Percentiles rank a stretch among this genome's conserved stretches.
phyloP scores from a whole-genome alignment of 352 stramenopile species.

The Phytophthora pluvialis region DNA sequence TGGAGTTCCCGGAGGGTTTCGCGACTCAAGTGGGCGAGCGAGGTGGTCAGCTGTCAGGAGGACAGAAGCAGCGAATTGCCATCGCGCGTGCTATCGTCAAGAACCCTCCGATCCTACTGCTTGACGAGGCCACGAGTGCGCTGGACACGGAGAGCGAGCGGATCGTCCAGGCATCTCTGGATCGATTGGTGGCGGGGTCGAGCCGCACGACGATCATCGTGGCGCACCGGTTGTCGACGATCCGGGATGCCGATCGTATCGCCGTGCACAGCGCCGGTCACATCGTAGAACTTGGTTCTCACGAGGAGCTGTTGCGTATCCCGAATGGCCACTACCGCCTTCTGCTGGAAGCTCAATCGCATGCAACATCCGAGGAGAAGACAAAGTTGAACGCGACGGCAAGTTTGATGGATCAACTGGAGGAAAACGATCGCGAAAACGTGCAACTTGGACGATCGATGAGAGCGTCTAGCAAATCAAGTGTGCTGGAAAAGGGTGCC shows the following conservation, averaged over 20 bases:
- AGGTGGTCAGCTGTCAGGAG: slow-evolving; percentile 89
- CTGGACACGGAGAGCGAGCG: slow-evolving; percentile 65
- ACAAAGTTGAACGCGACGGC: not conserved
- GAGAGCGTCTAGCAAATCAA: slow-evolving; percentile 10
- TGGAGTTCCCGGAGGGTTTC: slow-evolving; percentile 88
- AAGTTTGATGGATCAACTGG: not conserved
- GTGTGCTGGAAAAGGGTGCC: not conserved
- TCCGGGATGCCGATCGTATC: slow-evolving; percentile 95
- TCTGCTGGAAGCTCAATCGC: slow-evolving; percentile 49
- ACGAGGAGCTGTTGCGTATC: slow-evolving; percentile 89
- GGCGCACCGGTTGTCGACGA: slow-evolving; percentile 93
- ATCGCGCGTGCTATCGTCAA: slow-evolving; percentile 94
- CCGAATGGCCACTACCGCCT: slow-evolving; percentile 49
- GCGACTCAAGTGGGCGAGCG: slow-evolving; percentile 90
- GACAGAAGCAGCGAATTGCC: slow-evolving; percentile 94
- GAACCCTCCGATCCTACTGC: slow-evolving; percentile 86
- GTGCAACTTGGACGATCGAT: not conserved
- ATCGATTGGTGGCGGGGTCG: slow-evolving; percentile 46
- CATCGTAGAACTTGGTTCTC: slow-evolving; percentile 94
- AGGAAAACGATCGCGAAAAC: not conserved
- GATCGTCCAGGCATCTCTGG: slow-evolving; percentile 84
- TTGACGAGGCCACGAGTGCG: slow-evolving; percentile 74
- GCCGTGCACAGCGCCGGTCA: slow-evolving; percentile 92
- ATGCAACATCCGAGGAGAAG: not conserved
- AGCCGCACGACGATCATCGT: slow-evolving; percentile 93